A percentile compares a stretch with the other conserved stretches of the same genome.
phyloP scores from a whole-genome alignment of 805 yeast species.

The Saturnispora kantuleensis region DNA sequence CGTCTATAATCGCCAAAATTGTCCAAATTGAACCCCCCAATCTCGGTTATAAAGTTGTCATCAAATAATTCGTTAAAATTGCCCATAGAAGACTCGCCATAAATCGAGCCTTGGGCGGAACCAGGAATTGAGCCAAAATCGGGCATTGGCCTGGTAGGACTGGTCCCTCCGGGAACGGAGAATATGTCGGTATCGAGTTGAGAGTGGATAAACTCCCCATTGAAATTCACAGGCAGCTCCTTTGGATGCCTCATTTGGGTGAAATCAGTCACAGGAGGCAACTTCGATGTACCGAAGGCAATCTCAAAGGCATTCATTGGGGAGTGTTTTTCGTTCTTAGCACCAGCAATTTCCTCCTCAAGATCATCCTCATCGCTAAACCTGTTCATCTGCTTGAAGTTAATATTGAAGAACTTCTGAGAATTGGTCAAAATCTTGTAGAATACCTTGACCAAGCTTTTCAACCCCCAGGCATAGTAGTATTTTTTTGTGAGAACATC shows the following conservation, averaged over 20 bases:
- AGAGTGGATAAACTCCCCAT: background rate
- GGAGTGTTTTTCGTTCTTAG: constrained; percentile 6
- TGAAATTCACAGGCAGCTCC: constrained; percentile 2
- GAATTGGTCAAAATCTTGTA: constrained; percentile 28
- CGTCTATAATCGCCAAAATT: constrained; percentile 10
- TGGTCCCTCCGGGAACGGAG: background rate
- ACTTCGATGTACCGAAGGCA: constrained; percentile 28
- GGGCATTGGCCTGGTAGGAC: background rate
- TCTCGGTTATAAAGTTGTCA: constrained; percentile 25
- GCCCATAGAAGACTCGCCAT: background rate
- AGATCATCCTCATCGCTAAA: background rate
- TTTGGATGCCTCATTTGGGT: constrained; percentile 9
- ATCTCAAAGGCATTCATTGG: constrained; percentile 26
- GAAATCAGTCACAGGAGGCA: constrained; percentile 29
- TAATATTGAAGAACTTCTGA: constrained; percentile 25
- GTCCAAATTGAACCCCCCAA: constrained; percentile 21
- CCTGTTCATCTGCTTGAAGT: constrained; percentile 21
- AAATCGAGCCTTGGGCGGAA: too few relatives aligned
- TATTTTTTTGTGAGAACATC: constrained; percentile 30
- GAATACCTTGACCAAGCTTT: constrained; percentile 32
- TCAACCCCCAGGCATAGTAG: constrained; percentile 38
- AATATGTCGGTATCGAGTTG: too few relatives aligned
- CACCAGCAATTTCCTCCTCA: background rate
- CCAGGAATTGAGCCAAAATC: background rate
- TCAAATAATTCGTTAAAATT: constrained; percentile 23